phyloP scores from a whole-genome alignment of 345 rosid species.

The Syzygium grande region DNA sequence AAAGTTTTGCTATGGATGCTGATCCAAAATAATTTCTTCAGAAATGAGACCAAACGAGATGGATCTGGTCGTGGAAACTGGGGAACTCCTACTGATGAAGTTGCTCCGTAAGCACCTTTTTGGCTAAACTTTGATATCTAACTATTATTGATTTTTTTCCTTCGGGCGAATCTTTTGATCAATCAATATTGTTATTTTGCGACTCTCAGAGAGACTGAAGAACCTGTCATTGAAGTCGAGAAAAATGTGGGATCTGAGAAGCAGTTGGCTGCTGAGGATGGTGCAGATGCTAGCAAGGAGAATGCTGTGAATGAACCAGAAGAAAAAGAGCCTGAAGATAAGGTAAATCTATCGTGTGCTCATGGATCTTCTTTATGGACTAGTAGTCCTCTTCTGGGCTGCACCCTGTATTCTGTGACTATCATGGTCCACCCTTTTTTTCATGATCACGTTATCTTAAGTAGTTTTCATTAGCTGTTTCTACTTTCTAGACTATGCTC shows the following conservation, averaged over 20 bases:
- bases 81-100: constrained; percentile 79
- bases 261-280: constrained; percentile 52
- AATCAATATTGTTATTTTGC: background rate
- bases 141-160: background rate
- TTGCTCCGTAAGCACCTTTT: constrained; percentile 48
- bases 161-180: background rate
- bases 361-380: background rate
- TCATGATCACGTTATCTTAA: background rate
- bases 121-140: background rate
- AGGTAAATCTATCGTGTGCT: constrained; percentile 24
- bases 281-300: constrained; percentile 65
- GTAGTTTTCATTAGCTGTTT: background rate
- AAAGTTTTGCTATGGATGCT: background rate
- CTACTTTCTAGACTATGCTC: background rate
- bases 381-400: background rate
- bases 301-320: constrained; percentile 39
- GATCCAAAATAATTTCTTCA: constrained; percentile 5
- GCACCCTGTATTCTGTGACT: background rate
- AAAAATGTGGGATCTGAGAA: constrained; percentile 49
- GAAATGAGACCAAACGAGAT: constrained; percentile 74
- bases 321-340: constrained; percentile 81
- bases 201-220: constrained; percentile 57
- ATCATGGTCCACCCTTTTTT: background rate
- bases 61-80: constrained; percentile 96
- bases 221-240: constrained; percentile 37